Percentiles rank a stretch among this genome's conserved stretches.
Conservation (phyloP, 2,329 filamentous ascomycete genomes). For the Aspergillus ustus region DNA sequence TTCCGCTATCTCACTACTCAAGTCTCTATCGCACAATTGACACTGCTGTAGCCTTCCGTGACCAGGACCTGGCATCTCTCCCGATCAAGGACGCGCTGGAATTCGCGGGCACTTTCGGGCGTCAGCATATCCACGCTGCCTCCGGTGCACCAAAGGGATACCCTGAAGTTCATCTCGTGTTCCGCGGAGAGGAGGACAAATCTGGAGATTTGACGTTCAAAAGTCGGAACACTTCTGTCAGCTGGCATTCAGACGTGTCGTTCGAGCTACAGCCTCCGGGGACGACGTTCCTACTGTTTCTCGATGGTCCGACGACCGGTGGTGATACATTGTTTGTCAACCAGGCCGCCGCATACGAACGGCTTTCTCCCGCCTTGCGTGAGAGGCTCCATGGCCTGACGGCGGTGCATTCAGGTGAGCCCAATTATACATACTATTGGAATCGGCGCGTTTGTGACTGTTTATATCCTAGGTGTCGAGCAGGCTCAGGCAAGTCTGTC, state of each 20-base stretch:
- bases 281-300: constrained; percentile 84
- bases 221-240: constrained; percentile 73
- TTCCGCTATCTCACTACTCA: too few relatives aligned
- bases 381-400: constrained; percentile 77
- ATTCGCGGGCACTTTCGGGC: constrained; percentile 75
- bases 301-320: constrained; percentile 76
- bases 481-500: constrained; percentile 70
- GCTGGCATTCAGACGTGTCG: constrained; percentile 85
- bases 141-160: constrained; percentile 72
- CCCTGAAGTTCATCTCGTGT: constrained; percentile 76
- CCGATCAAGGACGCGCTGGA: constrained; percentile 71
- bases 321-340: constrained; percentile 84
- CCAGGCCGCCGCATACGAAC: constrained; percentile 75
- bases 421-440: too few relatives aligned
- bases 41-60: constrained; percentile 28
- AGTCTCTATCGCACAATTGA: too few relatives aligned
- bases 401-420: constrained; percentile 68
- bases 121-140: constrained; percentile 79
- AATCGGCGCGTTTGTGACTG: too few relatives aligned
- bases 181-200: constrained; percentile 67
- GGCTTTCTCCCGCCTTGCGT: constrained; percentile 76
- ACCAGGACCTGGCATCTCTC: constrained; percentile 71
- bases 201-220: constrained; percentile 65
- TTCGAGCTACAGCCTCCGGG: constrained; percentile 86
- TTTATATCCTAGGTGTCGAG: constrained; percentile 60